Base-by-base conservation (phyloP, 164 flowering plant species). In the Cinnamomum chago region DNA sequence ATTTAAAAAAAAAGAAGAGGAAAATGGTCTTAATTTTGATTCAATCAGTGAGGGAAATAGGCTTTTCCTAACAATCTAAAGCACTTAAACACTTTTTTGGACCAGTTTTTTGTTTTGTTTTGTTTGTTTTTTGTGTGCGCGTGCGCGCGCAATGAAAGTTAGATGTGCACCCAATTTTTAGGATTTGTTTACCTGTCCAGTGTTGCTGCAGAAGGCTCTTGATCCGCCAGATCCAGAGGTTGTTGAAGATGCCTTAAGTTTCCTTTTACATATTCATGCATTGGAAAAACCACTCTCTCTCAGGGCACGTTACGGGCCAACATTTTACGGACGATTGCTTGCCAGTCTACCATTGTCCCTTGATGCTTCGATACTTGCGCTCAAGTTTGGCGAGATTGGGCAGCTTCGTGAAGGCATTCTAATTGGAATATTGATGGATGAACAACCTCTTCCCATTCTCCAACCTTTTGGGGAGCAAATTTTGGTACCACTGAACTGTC, bases 321-420 rank as follows among this genome's bases (percentile, higher is more conserved):
- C 98, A 55, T 93, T 89, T 80, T 91, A 92, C 82, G 98, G 99
- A 15, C 85, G 86, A 62, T 33, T 95, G 80, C 92, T 95, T 52
- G 83, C 92, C 52, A 86, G 97, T 80, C 85, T 93, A 73, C 79
- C 93, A 14, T 81, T 95, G 75, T 92, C 97, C 65, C 91, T 95
- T 86, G 98, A 95, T 85, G 95, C 98, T 67, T 90, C 98, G 51
- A 81, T 92, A 70, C 85, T 90, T 20, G 83, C 89, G 65, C 81
- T 93, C 75, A 95, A 92, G 84, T 91, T 93, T 88, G 98, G 93
- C 68, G 84, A 81, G 17, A 72, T 81, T 75, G 98, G 99, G 70
- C 77, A 87, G 85, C 85, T 93, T 33, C 89, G 89, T 28, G 99
- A 95, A 84, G 98, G 99, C 76, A 93, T 95, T 83, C 79, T 95